Base-by-base conservation (phyloP, 352 stramenopile genomes). In the Phytophthora colocasiae region DNA sequence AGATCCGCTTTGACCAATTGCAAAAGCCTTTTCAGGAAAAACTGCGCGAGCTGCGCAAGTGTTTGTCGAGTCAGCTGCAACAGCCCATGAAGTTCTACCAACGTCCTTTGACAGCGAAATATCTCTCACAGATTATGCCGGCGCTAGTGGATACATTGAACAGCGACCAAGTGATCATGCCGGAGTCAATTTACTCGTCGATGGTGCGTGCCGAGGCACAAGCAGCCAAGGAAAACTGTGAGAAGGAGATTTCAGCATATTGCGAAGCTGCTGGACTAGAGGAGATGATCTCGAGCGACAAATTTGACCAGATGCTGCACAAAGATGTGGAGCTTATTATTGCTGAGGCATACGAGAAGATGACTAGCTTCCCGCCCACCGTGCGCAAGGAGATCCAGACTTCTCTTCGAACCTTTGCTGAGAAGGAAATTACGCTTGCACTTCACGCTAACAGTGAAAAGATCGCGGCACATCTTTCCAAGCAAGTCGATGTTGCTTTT, bases 161-260 rank as follows among this genome's bases (percentile, higher is more conserved):
- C 63, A 91, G 87, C 24, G 87, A 96, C 58, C 71, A 91, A 63
- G 77, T 96, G 8, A 96, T 96, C 55, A 93, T 96, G 88, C 88
- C 88, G 1, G 88, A 95, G 66, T 95, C 88, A 4, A 96, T 96
- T 64, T 96, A 94, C 58, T 88, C 88, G 47, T 94, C 86, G 1
- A 91, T 96, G 73, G 86, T 93, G 29, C 85, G 87, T 47, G 85
- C 86, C 0, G 83, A 96, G 55, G 86, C 85, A 6, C 85, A 87
- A 41, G 81, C 79, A 15, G 61, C 73, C 3, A 87, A 92, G 58
- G 78, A 85, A 41, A 70, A 65, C 17, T 93, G 71, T 36, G 79
- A 93, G 43, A 80, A 81, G 27, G 73, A 73, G 19, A 96, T 96
- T 58, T 54, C 79, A 0, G 71, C 71, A 11, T 83, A 87, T 44